Conservation (phyloP, 495 filamentous ascomycete species). For the Neurospora sp. region DNA sequence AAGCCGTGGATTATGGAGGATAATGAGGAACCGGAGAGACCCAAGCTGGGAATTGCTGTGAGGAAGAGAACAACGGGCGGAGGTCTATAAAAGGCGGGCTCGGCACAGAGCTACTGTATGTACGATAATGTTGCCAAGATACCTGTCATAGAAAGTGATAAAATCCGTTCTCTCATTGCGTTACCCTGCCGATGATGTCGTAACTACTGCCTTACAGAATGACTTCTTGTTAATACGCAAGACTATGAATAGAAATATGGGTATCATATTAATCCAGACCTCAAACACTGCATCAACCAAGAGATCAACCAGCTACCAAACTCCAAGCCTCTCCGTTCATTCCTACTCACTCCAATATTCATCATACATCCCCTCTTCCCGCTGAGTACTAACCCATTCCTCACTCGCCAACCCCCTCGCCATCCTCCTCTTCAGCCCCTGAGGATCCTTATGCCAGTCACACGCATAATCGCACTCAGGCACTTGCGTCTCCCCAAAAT, state of each 20-base stretch:
- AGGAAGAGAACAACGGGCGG: background rate
- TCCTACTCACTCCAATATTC: conserved; percentile 22
- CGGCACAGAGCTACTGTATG: background rate
- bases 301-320: background rate
- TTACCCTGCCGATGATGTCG: background rate
- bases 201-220: background rate
- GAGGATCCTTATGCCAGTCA: conserved; percentile 75
- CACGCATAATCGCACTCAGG: conserved; percentile 75
- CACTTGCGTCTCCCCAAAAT: conserved; percentile 62
- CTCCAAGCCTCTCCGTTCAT: background rate
- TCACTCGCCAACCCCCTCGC: conserved; percentile 52
- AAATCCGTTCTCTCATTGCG: background rate
- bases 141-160: background rate
- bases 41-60: background rate
- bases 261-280: background rate
- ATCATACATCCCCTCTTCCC: conserved; percentile 46
- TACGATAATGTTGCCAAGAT: background rate
- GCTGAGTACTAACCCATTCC: conserved; percentile 65
- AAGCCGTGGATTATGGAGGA: conserved; percentile 11
- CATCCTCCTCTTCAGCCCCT: conserved; percentile 53
- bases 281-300: background rate
- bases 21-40: background rate
- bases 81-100: background rate
- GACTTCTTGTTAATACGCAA: background rate
- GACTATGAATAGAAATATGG: background rate